Conservation (phyloP, 73 alveolate genomes). For the Paramecium octaurelia region DNA sequence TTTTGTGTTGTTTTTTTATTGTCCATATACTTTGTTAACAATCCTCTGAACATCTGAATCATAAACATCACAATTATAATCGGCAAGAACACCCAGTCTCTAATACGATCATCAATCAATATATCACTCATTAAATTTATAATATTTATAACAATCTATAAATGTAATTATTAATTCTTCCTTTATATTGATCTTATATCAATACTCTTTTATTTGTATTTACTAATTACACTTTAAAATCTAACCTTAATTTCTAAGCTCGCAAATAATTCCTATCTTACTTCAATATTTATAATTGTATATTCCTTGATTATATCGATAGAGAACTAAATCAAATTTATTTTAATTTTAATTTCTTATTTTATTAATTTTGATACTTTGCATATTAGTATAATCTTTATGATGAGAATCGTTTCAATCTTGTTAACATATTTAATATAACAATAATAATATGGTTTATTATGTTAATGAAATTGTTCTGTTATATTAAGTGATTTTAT, state of each 20-base stretch:
- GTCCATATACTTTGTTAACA: neutral
- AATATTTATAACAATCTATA: neutral
- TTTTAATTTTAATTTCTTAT: neutral
- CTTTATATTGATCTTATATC: too few species aligned
- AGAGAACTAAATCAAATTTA: neutral
- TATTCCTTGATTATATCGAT: neutral
- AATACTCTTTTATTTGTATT: too few species aligned
- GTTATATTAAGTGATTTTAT: neutral
- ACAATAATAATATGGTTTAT: neutral
- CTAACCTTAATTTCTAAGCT: neutral
- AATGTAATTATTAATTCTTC: neutral
- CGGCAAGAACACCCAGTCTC: constrained; percentile 64
- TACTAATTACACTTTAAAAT: neutral
- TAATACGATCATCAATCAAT: constrained; percentile 49
- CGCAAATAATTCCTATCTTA: neutral
- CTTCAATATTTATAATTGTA: too few species aligned
- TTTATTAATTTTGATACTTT: neutral
- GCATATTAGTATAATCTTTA: neutral
- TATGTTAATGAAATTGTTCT: too few species aligned
- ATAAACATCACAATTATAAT: constrained; percentile 56
- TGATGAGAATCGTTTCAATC: neutral
- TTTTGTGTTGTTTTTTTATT: neutral
- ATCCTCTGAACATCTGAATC: neutral
- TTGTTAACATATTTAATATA: neutral
- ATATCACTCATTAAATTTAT: constrained; percentile 47